These are phyloP conservation scores for Craspedostauros australis DNA, from an alignment of 108 stramenopile species.

Conservation along the genomic window DNA sequence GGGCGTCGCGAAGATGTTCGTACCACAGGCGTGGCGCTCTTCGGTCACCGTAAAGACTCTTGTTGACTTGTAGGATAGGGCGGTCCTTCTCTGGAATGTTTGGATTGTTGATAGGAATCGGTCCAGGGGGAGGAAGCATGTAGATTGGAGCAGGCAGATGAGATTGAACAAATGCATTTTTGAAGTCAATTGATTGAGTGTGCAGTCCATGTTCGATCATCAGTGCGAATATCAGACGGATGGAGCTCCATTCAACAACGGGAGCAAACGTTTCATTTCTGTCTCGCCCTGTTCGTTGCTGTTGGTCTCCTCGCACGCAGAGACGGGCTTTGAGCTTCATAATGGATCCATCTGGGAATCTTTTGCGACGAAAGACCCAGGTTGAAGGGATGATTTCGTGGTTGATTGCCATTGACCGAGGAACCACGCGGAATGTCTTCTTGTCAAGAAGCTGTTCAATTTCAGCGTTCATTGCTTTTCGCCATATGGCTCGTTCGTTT, in stretches of 20 bases:
- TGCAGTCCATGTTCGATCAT: neutral
- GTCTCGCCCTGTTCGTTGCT: conserved; percentile 20
- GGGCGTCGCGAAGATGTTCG: conserved; percentile 6
- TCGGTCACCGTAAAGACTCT: conserved; percentile 28
- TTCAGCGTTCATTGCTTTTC: neutral
- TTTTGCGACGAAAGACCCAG: conserved; percentile 26
- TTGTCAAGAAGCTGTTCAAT: neutral
- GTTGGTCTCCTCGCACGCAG: conserved; percentile 33
- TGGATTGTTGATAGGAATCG: too few species aligned
- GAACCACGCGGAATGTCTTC: neutral
- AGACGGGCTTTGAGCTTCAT: conserved; percentile 28
- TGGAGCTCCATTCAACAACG: conserved; percentile 36
- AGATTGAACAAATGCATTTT: conserved; percentile 21
- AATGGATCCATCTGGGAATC: conserved; percentile 19
- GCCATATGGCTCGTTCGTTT: neutral
- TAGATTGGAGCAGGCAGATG: conserved; percentile 2
- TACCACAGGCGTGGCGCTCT: conserved; percentile 26
- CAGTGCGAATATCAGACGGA: conserved; percentile 9
- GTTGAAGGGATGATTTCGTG: neutral
- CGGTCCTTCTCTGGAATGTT: conserved; percentile 1
- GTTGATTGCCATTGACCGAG: neutral
- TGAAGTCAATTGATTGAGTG: conserved; percentile 19
- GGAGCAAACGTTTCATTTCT: conserved; percentile 32
- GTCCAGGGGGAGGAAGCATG: conserved; percentile 10
- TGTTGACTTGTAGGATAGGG: conserved; percentile 11